A percentile compares a stretch with the other conserved stretches of the same genome.
phyloP scores from a whole-genome alignment of 495 filamentous ascomycete species.

The Emericellopsis terricola region DNA sequence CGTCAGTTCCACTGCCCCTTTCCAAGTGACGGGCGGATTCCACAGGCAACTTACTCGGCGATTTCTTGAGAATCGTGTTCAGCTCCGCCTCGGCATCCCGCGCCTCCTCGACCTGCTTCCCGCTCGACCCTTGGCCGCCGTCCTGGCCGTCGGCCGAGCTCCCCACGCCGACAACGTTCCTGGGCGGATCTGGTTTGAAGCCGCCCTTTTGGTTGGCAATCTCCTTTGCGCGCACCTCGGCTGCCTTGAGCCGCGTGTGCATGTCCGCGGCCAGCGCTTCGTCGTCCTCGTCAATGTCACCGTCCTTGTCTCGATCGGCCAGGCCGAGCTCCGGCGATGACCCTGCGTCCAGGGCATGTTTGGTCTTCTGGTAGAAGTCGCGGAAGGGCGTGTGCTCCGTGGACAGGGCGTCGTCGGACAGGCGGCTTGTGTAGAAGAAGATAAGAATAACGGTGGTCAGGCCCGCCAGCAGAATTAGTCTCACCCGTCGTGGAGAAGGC shows the following conservation, averaged over 20 bases:
- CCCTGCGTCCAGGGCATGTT: conserved; percentile 23
- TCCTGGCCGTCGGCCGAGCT: conserved; percentile 50
- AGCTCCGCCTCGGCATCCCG: conserved; percentile 42
- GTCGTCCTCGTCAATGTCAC: conserved; percentile 28
- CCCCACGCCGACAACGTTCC: conserved; percentile 27
- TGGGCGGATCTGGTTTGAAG: conserved; percentile 32
- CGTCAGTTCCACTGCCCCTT: too few species aligned
- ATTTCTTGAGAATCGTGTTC: conserved; percentile 58
- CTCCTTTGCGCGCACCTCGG: conserved; percentile 37
- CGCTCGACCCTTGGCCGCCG: conserved; percentile 2
- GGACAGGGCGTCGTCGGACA: conserved; percentile 11
- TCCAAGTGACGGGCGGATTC: too few species aligned
- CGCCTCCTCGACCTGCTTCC: conserved; percentile 33
- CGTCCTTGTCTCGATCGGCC: conserved; percentile 22
- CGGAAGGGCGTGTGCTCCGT: conserved; percentile 16
- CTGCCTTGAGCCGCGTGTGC: conserved; percentile 24
- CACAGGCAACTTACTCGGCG: conserved; percentile 49
- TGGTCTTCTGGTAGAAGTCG: conserved; percentile 39
- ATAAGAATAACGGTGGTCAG: conserved; percentile 37
- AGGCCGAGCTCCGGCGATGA: conserved; percentile 13
- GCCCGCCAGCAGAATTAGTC: conserved; percentile 36
- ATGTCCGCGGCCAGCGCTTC: conserved; percentile 19
- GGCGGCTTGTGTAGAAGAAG: conserved; percentile 40
- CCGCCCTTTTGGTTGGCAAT: conserved; percentile 31
- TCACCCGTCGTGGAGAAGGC: conserved; percentile 53